A percentile compares a stretch with the other conserved stretches of the same genome.
Conservation (phyloP, 2,329 filamentous ascomycete species). For the Nothophoma quercina region DNA sequence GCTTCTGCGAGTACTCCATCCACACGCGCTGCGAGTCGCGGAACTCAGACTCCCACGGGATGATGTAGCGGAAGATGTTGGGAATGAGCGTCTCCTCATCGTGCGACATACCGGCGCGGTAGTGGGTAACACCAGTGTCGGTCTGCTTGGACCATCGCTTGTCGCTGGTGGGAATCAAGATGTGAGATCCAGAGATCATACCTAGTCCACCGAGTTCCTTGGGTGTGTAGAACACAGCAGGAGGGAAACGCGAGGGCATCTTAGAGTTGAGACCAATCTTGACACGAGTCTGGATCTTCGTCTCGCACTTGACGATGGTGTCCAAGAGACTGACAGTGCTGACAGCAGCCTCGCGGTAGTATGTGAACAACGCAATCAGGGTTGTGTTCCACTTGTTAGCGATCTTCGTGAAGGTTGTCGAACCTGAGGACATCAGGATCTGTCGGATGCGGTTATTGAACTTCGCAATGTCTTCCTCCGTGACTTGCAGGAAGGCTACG, state of each 20-base stretch:
- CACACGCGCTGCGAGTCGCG: conserved; percentile 98
- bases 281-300: conserved; percentile 97
- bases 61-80: conserved; percentile 99
- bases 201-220: conserved; percentile 96
- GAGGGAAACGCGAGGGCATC: conserved; percentile 98
- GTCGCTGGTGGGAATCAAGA: conserved; percentile 94
- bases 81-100: conserved; percentile 97
- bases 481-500: conserved; percentile 96
- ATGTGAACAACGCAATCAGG: conserved; percentile 95
- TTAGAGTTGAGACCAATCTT: conserved; percentile 99
- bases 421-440: conserved; percentile 99
- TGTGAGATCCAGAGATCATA: conserved; percentile 99
- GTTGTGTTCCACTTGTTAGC: conserved; percentile 99
- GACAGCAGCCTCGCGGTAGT: conserved; percentile 96
- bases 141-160: conserved; percentile 99
- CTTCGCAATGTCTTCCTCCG: conserved; percentile 96
- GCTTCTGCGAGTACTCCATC: conserved; percentile 99
- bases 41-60: conserved; percentile 98
- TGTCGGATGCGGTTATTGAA: conserved; percentile 99
- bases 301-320: conserved; percentile 99
- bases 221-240: conserved; percentile 97
- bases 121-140: conserved; percentile 95
- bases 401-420: conserved; percentile 99
- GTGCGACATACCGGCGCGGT: conserved; percentile 96
- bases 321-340: conserved; percentile 93